These are phyloP conservation scores for Geranium brycei DNA, from an alignment of 345 rosid species.

Conservation along the genomic window DNA sequence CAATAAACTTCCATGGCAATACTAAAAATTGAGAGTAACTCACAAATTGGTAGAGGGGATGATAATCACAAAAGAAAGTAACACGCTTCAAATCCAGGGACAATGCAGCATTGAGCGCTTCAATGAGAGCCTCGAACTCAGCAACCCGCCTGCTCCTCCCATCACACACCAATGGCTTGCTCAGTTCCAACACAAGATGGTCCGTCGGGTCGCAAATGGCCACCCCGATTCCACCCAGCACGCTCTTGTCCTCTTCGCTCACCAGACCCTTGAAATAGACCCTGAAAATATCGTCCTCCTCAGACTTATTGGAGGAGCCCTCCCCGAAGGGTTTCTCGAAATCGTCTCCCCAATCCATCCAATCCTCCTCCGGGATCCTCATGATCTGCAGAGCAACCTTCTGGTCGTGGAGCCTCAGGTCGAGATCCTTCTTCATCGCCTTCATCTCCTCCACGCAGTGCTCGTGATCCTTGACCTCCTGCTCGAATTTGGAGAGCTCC, in stretches of 20 bases:
- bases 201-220: slow-evolving; percentile 25
- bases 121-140: slow-evolving; percentile 40
- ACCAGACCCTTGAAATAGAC: slow-evolving; percentile 22
- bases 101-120: slow-evolving; percentile 51
- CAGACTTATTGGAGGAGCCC: slow-evolving; percentile 7
- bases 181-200: slow-evolving; percentile 16
- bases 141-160: slow-evolving; percentile 22
- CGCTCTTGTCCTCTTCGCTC: slow-evolving; percentile 18
- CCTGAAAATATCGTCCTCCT: slow-evolving; percentile 8
- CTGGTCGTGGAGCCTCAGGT: slow-evolving; percentile 56
- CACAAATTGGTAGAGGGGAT: slow-evolving; percentile 36
- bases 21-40: slow-evolving; percentile 18
- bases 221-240: slow-evolving; percentile 21
- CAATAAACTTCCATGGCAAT: slow-evolving; percentile 16
- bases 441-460: slow-evolving; percentile 12
- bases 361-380: slow-evolving; percentile 35
- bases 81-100: slow-evolving; percentile 43
- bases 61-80: slow-evolving; percentile 22
- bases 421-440: slow-evolving; percentile 29
- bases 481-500: slow-evolving; percentile 22
- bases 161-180: slow-evolving; percentile 18
- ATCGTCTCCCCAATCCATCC: slow-evolving; percentile 38
- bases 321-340: slow-evolving; percentile 35
- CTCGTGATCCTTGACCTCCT: slow-evolving; percentile 19
- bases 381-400: slow-evolving; percentile 38